These are phyloP conservation scores for Tylopilus plumbeoviolaceoides DNA, from an alignment of 768 basidiomycete species.

Conservation along the genomic window DNA sequence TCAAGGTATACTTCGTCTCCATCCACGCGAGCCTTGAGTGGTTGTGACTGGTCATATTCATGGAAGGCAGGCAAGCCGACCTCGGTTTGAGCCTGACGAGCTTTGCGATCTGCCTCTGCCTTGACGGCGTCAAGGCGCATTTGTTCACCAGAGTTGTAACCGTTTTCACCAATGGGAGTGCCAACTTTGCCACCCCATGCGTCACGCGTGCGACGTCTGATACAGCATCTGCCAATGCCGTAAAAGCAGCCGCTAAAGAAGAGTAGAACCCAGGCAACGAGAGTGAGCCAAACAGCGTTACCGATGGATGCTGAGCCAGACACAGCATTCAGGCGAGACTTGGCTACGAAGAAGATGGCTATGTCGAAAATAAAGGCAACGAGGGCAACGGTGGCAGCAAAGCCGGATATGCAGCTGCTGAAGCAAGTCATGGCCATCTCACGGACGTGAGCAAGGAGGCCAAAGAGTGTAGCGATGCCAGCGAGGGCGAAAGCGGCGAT, in stretches of 20 bases:
- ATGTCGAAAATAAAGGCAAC: constrained; percentile 92
- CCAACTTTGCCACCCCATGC: constrained; percentile 37
- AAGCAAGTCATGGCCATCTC: constrained; percentile 84
- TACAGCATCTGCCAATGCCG: constrained; percentile 79
- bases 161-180: constrained; percentile 22
- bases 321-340: constrained; percentile 72
- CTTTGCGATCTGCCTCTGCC: constrained; percentile 82
- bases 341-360: constrained; percentile 86
- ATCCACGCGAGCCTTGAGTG: constrained; percentile 57
- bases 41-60: constrained; percentile 58
- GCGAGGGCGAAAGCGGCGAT: constrained; percentile 80
- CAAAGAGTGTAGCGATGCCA: constrained; percentile 70
- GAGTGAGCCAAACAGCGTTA: constrained; percentile 87
- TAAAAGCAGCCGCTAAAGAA: constrained; percentile 92
- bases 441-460: constrained; percentile 82
- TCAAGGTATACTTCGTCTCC: constrained; percentile 56
- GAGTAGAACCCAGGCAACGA: constrained; percentile 79
- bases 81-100: constrained; percentile 55
- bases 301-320: constrained; percentile 75
- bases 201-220: constrained; percentile 49
- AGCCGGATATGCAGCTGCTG: constrained; percentile 75
- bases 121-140: constrained; percentile 82
- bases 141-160: constrained; percentile 48
- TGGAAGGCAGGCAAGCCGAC: constrained; percentile 71
- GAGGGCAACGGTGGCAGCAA: constrained; percentile 75